Evolutionary conservation across 192 early-diverging fungal species (phyloP), one percentile per base, ranked within the genome.

Genomic region (Coemansia sp.): DNA sequence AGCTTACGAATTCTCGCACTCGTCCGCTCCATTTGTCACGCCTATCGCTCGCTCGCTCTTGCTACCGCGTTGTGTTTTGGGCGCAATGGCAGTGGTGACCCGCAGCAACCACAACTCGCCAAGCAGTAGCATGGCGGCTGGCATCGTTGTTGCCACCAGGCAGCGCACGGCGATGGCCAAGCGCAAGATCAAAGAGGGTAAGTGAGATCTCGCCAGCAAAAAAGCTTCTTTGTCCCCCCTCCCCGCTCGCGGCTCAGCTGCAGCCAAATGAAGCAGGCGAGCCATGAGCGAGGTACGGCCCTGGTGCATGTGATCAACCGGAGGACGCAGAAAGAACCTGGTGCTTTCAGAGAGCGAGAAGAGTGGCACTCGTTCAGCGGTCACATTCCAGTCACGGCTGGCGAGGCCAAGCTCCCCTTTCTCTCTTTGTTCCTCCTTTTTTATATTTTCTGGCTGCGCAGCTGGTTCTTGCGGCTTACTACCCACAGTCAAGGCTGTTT

Each of bases 171-270:
- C 58, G 4, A 60, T 67, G 52, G 44, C 65, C 3, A 76, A 76
- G 56, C 68, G 64, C 48, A 76, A 71, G 53, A 70, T 71, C 35
- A 66, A 50, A 53, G 68, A 70, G 43, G 74, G 74, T 76, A 76
- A 37, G 72, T 32, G 2, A 10, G 9, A 24, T 12, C 26, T 22
- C 10, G 6, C 26, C 21, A 22, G 24, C 29, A 32, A 32, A 7
- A 7, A 2, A 4, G 29, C 29, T 32, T 7, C 29, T 32, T 32
- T n/a, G n/a, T n/a, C n/a, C n/a, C n/a, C 29, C 29, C 29, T 32
- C 29, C 29, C 44, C 22, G 44, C 12, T 26, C 44, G 19, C 21
- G 44, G 44, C 44, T 46, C 22, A 12, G 14, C 9, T 26, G 24
- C 14, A 10, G 17, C 22, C 10, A 32, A 32, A 32, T 32, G 2